phyloP scores from a whole-genome alignment of 345 rosid species.

The Citrus medica region DNA sequence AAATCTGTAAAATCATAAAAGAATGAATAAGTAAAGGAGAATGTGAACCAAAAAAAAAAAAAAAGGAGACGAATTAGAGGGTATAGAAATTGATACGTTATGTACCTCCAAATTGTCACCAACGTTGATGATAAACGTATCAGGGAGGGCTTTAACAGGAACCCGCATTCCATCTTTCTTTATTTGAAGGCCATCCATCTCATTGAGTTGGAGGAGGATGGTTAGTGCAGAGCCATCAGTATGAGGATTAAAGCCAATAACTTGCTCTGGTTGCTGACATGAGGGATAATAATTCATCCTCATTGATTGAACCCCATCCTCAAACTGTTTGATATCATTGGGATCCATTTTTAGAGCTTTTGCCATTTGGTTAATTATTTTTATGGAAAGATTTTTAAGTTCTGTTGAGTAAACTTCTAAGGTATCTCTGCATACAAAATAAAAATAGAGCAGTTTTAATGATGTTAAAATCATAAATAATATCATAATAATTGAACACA shows the following conservation, averaged over 20 bases:
- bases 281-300: background rate
- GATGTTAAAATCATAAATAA: no score
- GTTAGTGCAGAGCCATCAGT: background rate
- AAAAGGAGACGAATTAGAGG: no score
- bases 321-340: background rate
- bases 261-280: background rate
- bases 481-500: no score
- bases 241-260: background rate
- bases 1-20: conserved; percentile 18
- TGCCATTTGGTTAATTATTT: background rate
- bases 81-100: no score
- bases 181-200: background rate
- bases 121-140: background rate
- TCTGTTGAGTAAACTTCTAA: background rate
- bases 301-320: background rate
- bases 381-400: background rate
- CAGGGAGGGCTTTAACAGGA: background rate
- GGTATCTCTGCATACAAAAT: background rate
- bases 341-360: background rate
- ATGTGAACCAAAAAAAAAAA: no score
- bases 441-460: no score
- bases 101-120: background rate
- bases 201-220: background rate
- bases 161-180: background rate
- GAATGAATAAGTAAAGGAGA: background rate